A percentile compares a stretch with the other conserved stretches of the same genome.
Conservation (phyloP, 306 rosid species). For the Quercus rubra region DNA sequence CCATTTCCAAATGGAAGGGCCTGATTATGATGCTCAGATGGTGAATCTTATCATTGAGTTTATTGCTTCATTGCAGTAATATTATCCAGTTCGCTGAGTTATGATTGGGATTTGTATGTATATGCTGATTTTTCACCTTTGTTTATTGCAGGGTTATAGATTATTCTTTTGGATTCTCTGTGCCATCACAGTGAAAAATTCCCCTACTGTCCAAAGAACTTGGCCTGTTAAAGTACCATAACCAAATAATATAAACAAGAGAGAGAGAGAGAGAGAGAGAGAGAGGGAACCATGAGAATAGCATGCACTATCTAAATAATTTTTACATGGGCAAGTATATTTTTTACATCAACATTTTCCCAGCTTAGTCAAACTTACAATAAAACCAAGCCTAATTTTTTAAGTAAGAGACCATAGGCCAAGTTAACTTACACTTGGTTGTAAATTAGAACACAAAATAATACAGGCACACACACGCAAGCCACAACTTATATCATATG, state of each 20-base stretch:
- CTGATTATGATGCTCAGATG: constrained; percentile 72
- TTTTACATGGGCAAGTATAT: constrained; percentile 22
- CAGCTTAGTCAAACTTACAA: constrained; percentile 14
- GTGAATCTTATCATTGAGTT: constrained; percentile 61
- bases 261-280: not conserved
- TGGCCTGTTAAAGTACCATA: not conserved
- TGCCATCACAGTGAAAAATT: constrained; percentile 17
- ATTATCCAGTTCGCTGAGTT: constrained; percentile 1
- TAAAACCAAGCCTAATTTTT: constrained; percentile 19
- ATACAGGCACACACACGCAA: constrained; percentile 1
- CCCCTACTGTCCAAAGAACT: not conserved
- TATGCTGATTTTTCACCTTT: constrained; percentile 14
- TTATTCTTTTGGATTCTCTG: constrained; percentile 20
- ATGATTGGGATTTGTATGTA: constrained; percentile 24
- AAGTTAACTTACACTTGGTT: not conserved
- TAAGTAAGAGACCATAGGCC: constrained; percentile 11
- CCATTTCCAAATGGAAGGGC: constrained; percentile 96
- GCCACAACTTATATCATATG: constrained; percentile 16
- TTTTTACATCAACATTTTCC: constrained; percentile 15
- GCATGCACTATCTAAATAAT: constrained; percentile 11
- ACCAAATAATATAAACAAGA: not conserved
- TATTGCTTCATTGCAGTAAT: constrained; percentile 44
- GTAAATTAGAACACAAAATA: constrained; percentile 18
- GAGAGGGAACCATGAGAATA: not conserved
- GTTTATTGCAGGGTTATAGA: constrained; percentile 31